Evolutionary conservation across 129 eudicot genomes (phyloP), one percentile per base, ranked within the genome.

Genomic region (Oenanthe sinensis): DNA sequence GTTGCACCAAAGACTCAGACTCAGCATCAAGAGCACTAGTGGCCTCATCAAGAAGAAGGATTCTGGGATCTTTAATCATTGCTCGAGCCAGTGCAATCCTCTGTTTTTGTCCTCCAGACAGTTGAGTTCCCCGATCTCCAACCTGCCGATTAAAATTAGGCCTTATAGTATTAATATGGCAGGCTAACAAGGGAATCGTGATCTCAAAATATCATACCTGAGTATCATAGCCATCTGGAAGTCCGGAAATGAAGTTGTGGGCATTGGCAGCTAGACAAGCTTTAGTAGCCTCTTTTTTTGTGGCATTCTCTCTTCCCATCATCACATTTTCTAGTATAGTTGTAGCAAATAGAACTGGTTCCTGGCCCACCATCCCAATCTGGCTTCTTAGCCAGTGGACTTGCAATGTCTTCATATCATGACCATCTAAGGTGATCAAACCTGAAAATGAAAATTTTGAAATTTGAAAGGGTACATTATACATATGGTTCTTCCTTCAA

Each of bases 361-460:
- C 97, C 79, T 92, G 97, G 81, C 97, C 97, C 85, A 92, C 97
- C 97, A 89, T 92, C 40, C 96, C 93, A 82, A 92, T 92, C 71
- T 90, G 96, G 78, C 87, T 88, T 80, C 97, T 89, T 76, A 92
- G 91, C 96, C 97, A 92, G 65, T 92, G 88, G 78, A 89, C 92
- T 85, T 92, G 96, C 80, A 92, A 76, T 36, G 87, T 86, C 78
- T 89, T 89, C 69, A 92, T 79, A 88, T 92, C 97, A 54, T 92
- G 91, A 24, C 97, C 96, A 80, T 92, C 97, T 79, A 92, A 76
- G 69, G 79, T 85, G 80, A 92, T 78, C 69, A 83, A 86, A 52
- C 97, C 97, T 91, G 85, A 39, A 46, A 83, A 36, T 45, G 39
- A 7, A 77, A 44, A 42, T 8, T 39, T 44, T 22, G 4, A 10